Evolutionary conservation across 2,329 filamentous ascomycete genomes (phyloP).

Genomic region (Nemania bipapillata): DNA sequence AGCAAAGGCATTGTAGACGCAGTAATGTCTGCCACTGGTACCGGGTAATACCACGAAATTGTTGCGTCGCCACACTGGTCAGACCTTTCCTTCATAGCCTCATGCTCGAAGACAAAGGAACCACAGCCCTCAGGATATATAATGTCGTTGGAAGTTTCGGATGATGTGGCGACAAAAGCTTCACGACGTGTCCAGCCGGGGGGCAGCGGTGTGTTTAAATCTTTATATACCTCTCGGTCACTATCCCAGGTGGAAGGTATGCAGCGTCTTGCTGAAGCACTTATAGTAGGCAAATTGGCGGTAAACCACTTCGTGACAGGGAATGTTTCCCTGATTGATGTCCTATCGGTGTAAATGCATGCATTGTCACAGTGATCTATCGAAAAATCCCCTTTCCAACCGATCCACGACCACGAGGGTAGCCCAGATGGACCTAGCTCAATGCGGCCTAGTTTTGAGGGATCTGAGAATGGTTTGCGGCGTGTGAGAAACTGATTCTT

Average conservation of each 20-base stretch:
- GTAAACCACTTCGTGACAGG: not conserved
- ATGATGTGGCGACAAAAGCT: too few species aligned
- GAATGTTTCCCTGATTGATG: not conserved
- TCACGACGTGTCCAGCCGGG: not conserved
- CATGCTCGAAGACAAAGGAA: not conserved
- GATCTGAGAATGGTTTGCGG: not conserved
- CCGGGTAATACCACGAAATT: not conserved
- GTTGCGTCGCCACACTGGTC: not conserved
- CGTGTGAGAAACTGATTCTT: not conserved
- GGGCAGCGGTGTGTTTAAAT: not conserved
- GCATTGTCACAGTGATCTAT: not conserved
- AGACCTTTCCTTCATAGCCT: not conserved
- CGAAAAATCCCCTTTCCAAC: not conserved
- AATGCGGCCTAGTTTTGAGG: not conserved
- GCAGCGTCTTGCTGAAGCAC: not conserved
- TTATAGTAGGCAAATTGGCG: not conserved
- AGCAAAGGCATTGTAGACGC: not conserved
- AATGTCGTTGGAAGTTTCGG: not conserved
- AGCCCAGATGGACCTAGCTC: not conserved
- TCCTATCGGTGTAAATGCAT: not conserved
- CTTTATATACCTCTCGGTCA: not conserved
- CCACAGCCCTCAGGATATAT: not conserved
- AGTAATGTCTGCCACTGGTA: not conserved
- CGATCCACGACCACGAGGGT: not conserved
- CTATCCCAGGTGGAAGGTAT: not conserved